These are phyloP conservation scores for Ceratocystis variospora DNA, from an alignment of 2,329 filamentous ascomycete species.

Conservation along the genomic window DNA sequence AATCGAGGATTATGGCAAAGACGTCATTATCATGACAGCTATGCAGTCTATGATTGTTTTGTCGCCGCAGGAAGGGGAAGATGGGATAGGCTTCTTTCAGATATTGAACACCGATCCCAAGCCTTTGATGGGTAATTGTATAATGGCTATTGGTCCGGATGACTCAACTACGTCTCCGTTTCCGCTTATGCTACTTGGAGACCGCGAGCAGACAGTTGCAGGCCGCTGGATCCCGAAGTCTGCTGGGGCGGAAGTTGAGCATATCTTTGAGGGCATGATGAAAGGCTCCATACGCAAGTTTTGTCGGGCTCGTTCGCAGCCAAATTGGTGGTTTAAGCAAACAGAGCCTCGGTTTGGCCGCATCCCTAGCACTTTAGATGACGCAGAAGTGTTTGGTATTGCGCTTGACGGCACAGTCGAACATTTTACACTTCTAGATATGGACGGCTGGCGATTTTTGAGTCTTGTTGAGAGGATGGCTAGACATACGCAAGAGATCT, in stretches of 20 bases:
- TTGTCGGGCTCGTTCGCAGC: conserved; percentile 38
- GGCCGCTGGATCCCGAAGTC: conserved; percentile 39
- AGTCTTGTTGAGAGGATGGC: conserved; percentile 60
- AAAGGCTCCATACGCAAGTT: conserved; percentile 44
- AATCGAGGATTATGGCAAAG: conserved; percentile 35
- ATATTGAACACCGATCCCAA: conserved; percentile 10
- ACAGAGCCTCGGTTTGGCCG: conserved; percentile 30
- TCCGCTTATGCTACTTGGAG: conserved; percentile 36
- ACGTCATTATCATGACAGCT: conserved; percentile 38
- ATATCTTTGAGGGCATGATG: conserved; percentile 45
- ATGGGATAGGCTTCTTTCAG: neutral
- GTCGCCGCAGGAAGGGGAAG: neutral
- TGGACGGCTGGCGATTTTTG: conserved; percentile 53
- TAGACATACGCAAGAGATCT: conserved; percentile 22
- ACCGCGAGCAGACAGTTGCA: conserved; percentile 33
- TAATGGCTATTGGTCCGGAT: conserved; percentile 32
- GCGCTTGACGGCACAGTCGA: conserved; percentile 56
- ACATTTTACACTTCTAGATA: conserved; percentile 52
- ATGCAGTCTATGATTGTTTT: conserved; percentile 41
- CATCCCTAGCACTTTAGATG: conserved; percentile 32
- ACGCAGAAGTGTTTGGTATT: conserved; percentile 46
- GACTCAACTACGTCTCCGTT: conserved; percentile 23
- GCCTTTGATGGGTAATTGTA: conserved; percentile 25
- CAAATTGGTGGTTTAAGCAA: conserved; percentile 33
- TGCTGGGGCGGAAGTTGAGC: conserved; percentile 30